Conservation (phyloP, 441 rosid species). For the Breynia disticha region DNA sequence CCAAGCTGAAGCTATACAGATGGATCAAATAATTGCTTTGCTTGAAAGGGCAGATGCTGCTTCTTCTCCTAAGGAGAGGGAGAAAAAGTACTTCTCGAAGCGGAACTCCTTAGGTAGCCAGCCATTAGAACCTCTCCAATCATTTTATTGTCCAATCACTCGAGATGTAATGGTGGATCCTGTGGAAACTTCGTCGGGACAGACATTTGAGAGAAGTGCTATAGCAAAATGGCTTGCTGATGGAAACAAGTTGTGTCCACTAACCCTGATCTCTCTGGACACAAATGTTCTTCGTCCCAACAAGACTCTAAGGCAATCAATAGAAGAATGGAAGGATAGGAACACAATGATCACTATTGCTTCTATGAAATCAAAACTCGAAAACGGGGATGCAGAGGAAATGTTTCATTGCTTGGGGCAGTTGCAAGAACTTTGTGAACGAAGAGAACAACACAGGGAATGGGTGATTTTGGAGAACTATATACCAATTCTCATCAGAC, state of each 20-base stretch:
- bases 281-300: slow-evolving; percentile 50
- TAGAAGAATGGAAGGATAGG: slow-evolving; percentile 69
- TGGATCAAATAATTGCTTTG: slow-evolving; percentile 63
- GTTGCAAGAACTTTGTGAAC: slow-evolving; percentile 45
- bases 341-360: slow-evolving; percentile 56
- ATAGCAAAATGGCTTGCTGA: slow-evolving; percentile 57
- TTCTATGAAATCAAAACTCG: slow-evolving; percentile 42
- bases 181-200: slow-evolving; percentile 68
- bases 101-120: slow-evolving; percentile 53
- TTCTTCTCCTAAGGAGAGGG: slow-evolving; percentile 43
- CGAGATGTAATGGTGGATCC: slow-evolving; percentile 58
- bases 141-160: slow-evolving; percentile 64
- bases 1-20: slow-evolving; percentile 62
- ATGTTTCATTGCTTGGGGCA: slow-evolving; percentile 34
- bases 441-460: slow-evolving; percentile 45
- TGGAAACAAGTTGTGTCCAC: slow-evolving; percentile 47
- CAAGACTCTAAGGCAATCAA: slow-evolving; percentile 53
- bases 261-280: slow-evolving; percentile 41
- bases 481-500: slow-evolving; percentile 33
- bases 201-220: slow-evolving; percentile 61
- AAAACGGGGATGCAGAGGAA: slow-evolving; percentile 34
- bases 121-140: slow-evolving; percentile 49
- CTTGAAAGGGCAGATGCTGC: slow-evolving; percentile 62
- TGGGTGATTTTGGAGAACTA: slow-evolving; percentile 59
- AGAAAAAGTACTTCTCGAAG: slow-evolving; percentile 39